phyloP scores from a whole-genome alignment of 2,329 filamentous ascomycete genomes.

The Akanthomyces muscarius region DNA sequence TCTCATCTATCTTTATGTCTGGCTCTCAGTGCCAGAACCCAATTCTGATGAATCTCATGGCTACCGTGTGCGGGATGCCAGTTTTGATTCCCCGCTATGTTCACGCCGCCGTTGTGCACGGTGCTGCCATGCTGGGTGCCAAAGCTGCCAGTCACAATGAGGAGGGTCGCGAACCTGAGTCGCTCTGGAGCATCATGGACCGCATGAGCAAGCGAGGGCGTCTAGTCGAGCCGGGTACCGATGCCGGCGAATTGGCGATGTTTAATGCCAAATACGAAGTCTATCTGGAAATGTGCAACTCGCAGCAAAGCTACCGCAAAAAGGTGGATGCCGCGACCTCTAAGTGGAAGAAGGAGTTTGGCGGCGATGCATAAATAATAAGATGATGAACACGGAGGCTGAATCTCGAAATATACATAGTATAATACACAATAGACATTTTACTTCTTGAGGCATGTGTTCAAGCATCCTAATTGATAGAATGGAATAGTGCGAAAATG shows the following conservation, averaged over 20 bases:
- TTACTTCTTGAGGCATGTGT: neutral
- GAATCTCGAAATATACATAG: neutral
- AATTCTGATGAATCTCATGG: slow-evolving; percentile 85
- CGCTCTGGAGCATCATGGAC: slow-evolving; percentile 96
- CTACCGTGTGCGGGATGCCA: slow-evolving; percentile 85
- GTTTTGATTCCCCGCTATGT: slow-evolving; percentile 92
- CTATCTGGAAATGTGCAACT: slow-evolving; percentile 88
- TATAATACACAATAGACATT: neutral
- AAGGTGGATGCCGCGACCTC: slow-evolving; percentile 64
- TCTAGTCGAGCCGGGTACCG: slow-evolving; percentile 69
- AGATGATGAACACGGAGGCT: neutral
- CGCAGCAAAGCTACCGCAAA: slow-evolving; percentile 76
- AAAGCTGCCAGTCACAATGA: slow-evolving; percentile 86
- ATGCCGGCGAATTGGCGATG: slow-evolving; percentile 71
- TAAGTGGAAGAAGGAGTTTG: slow-evolving; percentile 33
- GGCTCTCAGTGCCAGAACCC: slow-evolving; percentile 96
- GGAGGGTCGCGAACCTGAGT: slow-evolving; percentile 68
- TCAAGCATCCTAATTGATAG: neutral
- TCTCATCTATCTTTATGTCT: slow-evolving; percentile 96
- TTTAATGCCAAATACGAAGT: slow-evolving; percentile 88
- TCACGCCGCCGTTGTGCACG: slow-evolving; percentile 91
- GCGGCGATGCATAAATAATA: slow-evolving; percentile 21
- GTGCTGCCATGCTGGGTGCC: slow-evolving; percentile 96
- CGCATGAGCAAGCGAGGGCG: slow-evolving; percentile 92
- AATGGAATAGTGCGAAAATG: neutral